Conservation (phyloP, 2,329 filamentous ascomycete genomes). For the Tolypocladium paradoxum region DNA sequence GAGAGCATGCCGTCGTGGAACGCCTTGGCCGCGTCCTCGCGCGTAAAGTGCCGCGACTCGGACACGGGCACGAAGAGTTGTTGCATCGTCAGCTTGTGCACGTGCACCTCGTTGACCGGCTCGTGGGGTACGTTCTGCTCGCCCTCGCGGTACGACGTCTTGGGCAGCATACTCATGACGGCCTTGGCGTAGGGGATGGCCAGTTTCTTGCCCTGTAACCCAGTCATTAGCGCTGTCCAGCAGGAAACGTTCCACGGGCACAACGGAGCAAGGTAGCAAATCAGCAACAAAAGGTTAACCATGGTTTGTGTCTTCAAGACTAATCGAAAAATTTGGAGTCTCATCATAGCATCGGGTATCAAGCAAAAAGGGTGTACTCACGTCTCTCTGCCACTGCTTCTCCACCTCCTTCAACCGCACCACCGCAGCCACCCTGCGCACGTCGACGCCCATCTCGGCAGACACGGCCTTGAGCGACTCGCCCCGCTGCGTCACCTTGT, state of each 20-base stretch:
- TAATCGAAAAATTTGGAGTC: constrained; percentile 79
- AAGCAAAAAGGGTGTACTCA: constrained; percentile 36
- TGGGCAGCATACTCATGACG: constrained; percentile 70
- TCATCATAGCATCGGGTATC: constrained; percentile 44
- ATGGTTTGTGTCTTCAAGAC: constrained; percentile 92
- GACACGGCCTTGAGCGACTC: constrained; percentile 67
- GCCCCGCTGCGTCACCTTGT: constrained; percentile 52
- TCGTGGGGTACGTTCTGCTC: constrained; percentile 41
- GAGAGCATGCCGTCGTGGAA: constrained; percentile 51
- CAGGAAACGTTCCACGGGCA: constrained; percentile 1
- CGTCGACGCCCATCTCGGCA: constrained; percentile 66
- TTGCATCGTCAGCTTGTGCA: constrained; percentile 50
- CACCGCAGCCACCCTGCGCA: constrained; percentile 75
- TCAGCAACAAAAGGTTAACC: constrained; percentile 52
- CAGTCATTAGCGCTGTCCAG: constrained; percentile 1
- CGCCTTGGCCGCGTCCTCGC: constrained; percentile 53
- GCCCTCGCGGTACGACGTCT: constrained; percentile 44
- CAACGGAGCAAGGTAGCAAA: neutral
- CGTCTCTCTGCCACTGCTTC: constrained; percentile 63
- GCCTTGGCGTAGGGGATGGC: constrained; percentile 68
- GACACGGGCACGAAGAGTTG: constrained; percentile 56
- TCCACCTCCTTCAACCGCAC: constrained; percentile 80
- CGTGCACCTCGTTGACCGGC: constrained; percentile 53
- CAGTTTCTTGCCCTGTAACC: constrained; percentile 58
- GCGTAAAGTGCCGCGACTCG: constrained; percentile 52